Conservation (phyloP, 2,329 filamentous ascomycete genomes). For the Pestalotiopsis sp. region DNA sequence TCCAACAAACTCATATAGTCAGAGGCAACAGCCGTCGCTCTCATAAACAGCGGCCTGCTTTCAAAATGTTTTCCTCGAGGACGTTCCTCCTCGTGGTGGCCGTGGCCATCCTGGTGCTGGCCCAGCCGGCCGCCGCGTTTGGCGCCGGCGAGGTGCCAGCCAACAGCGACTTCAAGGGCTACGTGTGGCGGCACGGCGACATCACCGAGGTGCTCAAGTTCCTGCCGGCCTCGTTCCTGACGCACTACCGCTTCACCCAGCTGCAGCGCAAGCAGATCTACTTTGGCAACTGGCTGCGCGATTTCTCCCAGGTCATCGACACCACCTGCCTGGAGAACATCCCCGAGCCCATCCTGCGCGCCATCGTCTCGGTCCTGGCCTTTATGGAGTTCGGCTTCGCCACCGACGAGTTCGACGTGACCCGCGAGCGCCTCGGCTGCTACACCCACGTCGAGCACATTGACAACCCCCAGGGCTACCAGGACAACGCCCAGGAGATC, state of each 20-base stretch:
- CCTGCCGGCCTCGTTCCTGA: constrained; percentile 39
- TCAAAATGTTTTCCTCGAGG: not conserved
- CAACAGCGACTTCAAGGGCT: constrained; percentile 41
- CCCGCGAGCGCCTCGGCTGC: constrained; percentile 50
- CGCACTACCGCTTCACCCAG: constrained; percentile 39
- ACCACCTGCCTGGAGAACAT: constrained; percentile 55
- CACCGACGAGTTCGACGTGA: constrained; percentile 59
- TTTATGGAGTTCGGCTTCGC: constrained; percentile 61
- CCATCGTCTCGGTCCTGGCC: constrained; percentile 56
- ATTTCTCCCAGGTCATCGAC: constrained; percentile 58
- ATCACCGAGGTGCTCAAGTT: constrained; percentile 40
- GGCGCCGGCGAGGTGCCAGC: constrained; percentile 40
- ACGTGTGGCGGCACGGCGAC: constrained; percentile 43
- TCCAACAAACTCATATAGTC: not conserved
- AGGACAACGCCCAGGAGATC: constrained; percentile 29
- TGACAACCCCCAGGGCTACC: constrained; percentile 44
- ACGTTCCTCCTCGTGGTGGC: constrained; percentile 16
- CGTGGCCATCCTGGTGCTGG: constrained; percentile 38
- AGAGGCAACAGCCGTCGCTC: not conserved
- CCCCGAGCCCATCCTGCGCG: constrained; percentile 53
- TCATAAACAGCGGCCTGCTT: too few species aligned
- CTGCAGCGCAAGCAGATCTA: constrained; percentile 41
- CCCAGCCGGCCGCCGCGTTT: constrained; percentile 35
- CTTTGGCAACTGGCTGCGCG: constrained; percentile 48
- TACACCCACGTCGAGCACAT: constrained; percentile 57